Conservation (phyloP, 176 grass and related monocot genomes). For the Eragrostis curvula region DNA sequence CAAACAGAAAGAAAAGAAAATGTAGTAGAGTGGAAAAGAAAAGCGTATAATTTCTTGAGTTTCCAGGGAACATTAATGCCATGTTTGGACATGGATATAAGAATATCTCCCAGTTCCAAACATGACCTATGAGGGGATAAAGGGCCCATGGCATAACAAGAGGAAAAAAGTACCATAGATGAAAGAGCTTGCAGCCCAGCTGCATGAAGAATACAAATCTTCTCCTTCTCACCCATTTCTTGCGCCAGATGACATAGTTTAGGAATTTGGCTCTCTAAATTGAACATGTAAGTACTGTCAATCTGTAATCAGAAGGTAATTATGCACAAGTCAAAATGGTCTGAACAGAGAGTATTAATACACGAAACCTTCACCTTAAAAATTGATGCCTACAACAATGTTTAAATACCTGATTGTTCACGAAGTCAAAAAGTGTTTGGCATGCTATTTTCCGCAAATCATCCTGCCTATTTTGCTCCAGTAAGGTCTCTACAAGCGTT, state of each 20-base stretch:
- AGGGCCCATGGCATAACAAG: slow-evolving; percentile 1
- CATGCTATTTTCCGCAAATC: slow-evolving; percentile 79
- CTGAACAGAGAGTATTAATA: slow-evolving; percentile 4
- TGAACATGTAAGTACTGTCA: slow-evolving; percentile 94
- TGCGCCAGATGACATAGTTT: slow-evolving; percentile 79
- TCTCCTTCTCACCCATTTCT: slow-evolving; percentile 82
- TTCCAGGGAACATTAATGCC: not conserved
- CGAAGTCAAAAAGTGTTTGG: slow-evolving; percentile 88
- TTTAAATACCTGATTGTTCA: slow-evolving; percentile 83
- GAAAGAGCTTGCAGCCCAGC: slow-evolving; percentile 91
- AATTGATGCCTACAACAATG: slow-evolving; percentile 38
- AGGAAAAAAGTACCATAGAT: slow-evolving; percentile 73
- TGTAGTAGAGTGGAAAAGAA: not conserved
- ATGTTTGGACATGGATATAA: not conserved
- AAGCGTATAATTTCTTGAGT: not conserved
- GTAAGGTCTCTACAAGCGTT: slow-evolving; percentile 73
- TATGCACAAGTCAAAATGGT: slow-evolving; percentile 21
- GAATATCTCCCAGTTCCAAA: not conserved
- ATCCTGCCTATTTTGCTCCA: slow-evolving; percentile 91
- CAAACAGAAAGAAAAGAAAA: slow-evolving; percentile 13
- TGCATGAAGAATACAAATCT: slow-evolving; percentile 56
- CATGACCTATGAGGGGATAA: not conserved
- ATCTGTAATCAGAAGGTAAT: slow-evolving; percentile 55
- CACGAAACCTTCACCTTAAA: not conserved
- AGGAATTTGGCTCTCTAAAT: slow-evolving; percentile 88